These are phyloP conservation scores for Myxozyma sirexii DNA, from an alignment of 805 yeast species.

Conservation along the genomic window DNA sequence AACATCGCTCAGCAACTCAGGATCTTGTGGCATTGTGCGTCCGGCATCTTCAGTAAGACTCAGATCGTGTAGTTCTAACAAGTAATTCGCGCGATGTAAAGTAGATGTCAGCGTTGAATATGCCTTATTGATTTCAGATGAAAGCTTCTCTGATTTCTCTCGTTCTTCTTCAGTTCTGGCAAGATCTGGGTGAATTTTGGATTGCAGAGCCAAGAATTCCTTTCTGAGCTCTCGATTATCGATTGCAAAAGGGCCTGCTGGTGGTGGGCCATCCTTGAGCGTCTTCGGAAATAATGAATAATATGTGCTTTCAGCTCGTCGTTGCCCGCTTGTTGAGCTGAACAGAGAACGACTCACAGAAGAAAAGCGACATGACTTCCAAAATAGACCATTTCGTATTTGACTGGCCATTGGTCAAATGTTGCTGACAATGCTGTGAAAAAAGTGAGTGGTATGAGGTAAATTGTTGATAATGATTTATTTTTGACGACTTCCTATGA, in stretches of 20 bases:
- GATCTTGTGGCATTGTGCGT: constrained; percentile 50
- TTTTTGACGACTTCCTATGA: too few relatives aligned
- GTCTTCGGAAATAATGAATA: constrained; percentile 76
- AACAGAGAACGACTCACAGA: background rate
- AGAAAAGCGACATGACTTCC: too few relatives aligned
- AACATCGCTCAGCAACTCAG: constrained; percentile 69
- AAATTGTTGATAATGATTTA: too few relatives aligned
- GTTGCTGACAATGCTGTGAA: too few relatives aligned
- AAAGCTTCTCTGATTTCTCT: constrained; percentile 43
- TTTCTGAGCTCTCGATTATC: constrained; percentile 61
- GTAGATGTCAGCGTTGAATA: constrained; percentile 74
- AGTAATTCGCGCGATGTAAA: constrained; percentile 65
- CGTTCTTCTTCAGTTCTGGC: constrained; percentile 40
- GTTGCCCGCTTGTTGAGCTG: background rate
- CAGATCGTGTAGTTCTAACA: constrained; percentile 52
- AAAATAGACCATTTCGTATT: too few relatives aligned
- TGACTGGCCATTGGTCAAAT: too few relatives aligned
- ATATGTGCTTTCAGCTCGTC: constrained; percentile 38
- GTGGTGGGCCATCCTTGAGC: constrained; percentile 68
- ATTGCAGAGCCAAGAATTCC: constrained; percentile 76
- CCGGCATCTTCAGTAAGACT: constrained; percentile 56
- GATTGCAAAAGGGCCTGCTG: constrained; percentile 59
- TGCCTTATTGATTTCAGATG: constrained; percentile 72
- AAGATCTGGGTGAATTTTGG: constrained; percentile 80
- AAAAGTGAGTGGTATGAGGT: too few relatives aligned